Percentiles rank a stretch among this genome's conserved stretches.
These are phyloP conservation scores for Aureobasidium mangrovei DNA, from an alignment of 2,329 filamentous ascomycete genomes.

Conservation along the genomic window DNA sequence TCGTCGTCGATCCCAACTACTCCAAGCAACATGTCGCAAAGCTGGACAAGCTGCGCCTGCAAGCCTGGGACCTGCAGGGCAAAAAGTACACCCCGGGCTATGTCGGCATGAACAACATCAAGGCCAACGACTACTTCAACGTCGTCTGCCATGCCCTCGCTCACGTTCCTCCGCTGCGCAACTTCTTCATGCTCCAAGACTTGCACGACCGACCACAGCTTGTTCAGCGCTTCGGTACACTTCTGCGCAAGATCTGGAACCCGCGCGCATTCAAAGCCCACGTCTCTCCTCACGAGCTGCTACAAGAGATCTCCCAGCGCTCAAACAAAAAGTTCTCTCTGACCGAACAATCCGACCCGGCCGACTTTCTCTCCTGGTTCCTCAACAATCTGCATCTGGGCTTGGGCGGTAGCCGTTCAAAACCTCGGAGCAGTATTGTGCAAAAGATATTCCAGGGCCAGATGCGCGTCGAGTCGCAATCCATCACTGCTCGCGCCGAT, in stretches of 20 bases:
- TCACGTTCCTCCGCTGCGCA: constrained; percentile 80
- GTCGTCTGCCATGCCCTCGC: constrained; percentile 86
- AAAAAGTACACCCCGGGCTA: constrained; percentile 88
- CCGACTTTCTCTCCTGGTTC: constrained; percentile 96
- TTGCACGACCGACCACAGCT: constrained; percentile 68
- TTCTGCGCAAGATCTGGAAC: constrained; percentile 98
- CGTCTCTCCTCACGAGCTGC: constrained; percentile 91
- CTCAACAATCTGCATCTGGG: constrained; percentile 90
- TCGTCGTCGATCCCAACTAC: constrained; percentile 86
- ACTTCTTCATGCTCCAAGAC: constrained; percentile 84
- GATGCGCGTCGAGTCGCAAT: constrained; percentile 85
- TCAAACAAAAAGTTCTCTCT: constrained; percentile 91
- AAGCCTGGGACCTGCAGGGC: constrained; percentile 68
- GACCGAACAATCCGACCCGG: constrained; percentile 84
- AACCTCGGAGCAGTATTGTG: constrained; percentile 74
- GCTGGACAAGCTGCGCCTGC: constrained; percentile 59
- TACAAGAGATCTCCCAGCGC: constrained; percentile 84
- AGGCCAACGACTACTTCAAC: constrained; percentile 98
- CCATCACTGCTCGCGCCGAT: constrained; percentile 85
- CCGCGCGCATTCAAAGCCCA: constrained; percentile 91
- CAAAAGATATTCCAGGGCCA: constrained; percentile 91
- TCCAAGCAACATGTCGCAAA: constrained; percentile 69
- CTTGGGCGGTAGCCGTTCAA: constrained; percentile 80
- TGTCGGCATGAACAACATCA: constrained; percentile 99
- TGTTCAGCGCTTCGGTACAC: constrained; percentile 75